Percentiles rank a stretch among this genome's conserved stretches.
These are phyloP conservation scores for Daldinia grandis DNA, from an alignment of 495 filamentous ascomycete species.

Conservation along the genomic window DNA sequence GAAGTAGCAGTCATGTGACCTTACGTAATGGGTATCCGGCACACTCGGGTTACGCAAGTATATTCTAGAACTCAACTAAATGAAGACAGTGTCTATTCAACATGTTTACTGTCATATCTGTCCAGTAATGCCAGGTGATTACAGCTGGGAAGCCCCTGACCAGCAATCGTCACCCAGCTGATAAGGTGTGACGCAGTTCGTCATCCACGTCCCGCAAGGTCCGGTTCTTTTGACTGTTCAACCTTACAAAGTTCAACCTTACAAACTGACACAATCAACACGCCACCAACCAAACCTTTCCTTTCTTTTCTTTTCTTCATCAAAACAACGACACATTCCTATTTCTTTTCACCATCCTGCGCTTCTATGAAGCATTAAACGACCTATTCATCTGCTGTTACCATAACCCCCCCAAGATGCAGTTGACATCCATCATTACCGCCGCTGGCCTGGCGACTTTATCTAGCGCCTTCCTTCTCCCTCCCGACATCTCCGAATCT, in stretches of 20 bases:
- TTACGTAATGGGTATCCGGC: constrained; percentile 21
- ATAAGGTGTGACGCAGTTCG: constrained; percentile 19
- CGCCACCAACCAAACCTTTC: constrained; percentile 32
- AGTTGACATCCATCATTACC: constrained; percentile 42
- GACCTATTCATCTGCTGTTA: constrained; percentile 17
- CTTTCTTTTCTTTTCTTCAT: constrained; percentile 31
- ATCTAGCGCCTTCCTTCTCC: constrained; percentile 46
- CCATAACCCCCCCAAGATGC: constrained; percentile 24
- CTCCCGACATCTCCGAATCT: constrained; percentile 37
- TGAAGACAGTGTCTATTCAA: background rate
- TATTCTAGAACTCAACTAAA: constrained; percentile 16
- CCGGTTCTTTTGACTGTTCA: constrained; percentile 4
- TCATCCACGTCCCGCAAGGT: constrained; percentile 30
- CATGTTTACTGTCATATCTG: background rate
- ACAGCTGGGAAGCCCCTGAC: background rate
- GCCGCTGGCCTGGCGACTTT: constrained; percentile 46
- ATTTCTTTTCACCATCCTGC: constrained; percentile 17
- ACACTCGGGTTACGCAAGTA: constrained; percentile 15
- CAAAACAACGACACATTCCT: constrained; percentile 23
- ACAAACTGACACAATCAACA: constrained; percentile 17
- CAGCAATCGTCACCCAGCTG: constrained; percentile 5
- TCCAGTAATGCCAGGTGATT: background rate
- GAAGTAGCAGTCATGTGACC: constrained; percentile 20
- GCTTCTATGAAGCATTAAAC: constrained; percentile 41
- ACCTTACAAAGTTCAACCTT: constrained; percentile 1